Percentiles rank a stretch among this genome's conserved stretches.
Conservation (phyloP, 1,284 basidiomycete species). For the Lentinula novae-zelandiae region DNA sequence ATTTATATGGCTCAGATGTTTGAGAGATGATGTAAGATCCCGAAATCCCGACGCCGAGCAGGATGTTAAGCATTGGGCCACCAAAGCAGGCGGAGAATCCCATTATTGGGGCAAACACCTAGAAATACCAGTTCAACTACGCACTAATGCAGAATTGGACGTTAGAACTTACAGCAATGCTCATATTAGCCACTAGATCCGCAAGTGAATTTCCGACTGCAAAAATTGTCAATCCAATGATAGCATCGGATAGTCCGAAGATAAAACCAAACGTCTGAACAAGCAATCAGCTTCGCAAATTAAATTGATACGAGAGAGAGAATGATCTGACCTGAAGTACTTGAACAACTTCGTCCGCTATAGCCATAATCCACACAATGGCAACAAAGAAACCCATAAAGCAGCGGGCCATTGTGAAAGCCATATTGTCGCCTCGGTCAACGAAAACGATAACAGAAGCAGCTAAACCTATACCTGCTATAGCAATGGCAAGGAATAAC, state of each 20-base stretch:
- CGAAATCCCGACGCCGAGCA: slow-evolving; percentile 84
- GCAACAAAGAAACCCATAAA: slow-evolving; percentile 87
- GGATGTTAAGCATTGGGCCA: slow-evolving; percentile 95
- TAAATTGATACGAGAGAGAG: background rate
- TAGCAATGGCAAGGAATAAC: slow-evolving; percentile 52
- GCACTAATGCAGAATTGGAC: background rate
- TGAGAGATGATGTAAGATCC: slow-evolving; percentile 70
- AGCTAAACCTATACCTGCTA: slow-evolving; percentile 53
- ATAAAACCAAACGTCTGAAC: slow-evolving; percentile 85
- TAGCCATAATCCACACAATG: slow-evolving; percentile 94
- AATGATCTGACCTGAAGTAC: slow-evolving; percentile 66
- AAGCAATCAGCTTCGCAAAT: slow-evolving; percentile 1
- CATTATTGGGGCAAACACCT: slow-evolving; percentile 85
- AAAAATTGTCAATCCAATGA: slow-evolving; percentile 95
- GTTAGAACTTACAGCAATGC: slow-evolving; percentile 66
- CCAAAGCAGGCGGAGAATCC: slow-evolving; percentile 93
- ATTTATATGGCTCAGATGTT: slow-evolving; percentile 55
- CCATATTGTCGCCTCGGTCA: slow-evolving; percentile 53
- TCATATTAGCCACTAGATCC: slow-evolving; percentile 95
- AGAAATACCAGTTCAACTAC: background rate
- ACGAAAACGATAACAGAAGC: slow-evolving; percentile 61
- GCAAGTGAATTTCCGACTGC: slow-evolving; percentile 95
- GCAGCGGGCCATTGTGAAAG: slow-evolving; percentile 72
- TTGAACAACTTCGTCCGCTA: slow-evolving; percentile 90
- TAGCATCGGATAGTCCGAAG: slow-evolving; percentile 94